Base-by-base conservation (phyloP, 1,284 basidiomycete species). In the Apiotrichum siamense region DNA sequence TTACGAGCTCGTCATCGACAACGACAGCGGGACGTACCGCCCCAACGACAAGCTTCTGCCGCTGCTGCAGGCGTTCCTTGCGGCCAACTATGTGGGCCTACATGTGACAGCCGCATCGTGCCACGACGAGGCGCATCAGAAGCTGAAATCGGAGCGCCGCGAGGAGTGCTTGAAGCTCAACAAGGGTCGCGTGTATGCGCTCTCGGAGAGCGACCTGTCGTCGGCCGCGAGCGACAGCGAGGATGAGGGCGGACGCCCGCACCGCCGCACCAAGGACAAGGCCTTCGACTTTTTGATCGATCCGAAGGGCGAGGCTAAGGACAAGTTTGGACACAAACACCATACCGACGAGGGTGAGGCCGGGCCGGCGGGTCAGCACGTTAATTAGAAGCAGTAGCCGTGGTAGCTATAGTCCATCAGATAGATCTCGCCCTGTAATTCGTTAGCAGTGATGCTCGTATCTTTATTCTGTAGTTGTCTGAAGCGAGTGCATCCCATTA, bases 1-100 rank as follows among this genome's bases (percentile, higher is more conserved):
- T 15, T 79, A 78, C 65, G 78, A 79, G 67, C 73, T 79, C 27
- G 69, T 80, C 39, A 78, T 80, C 57, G 78, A 79, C 67, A 79
- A 80, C 58, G 76, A 78, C 61, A 75, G 72, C 39, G 78, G 78
- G 7, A 80, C 78, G 7, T 80, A 79, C 62, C 72, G 77, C n/a
- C 78, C 78, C 2, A 64, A 72, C 44, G 69, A 64, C 32, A 66
- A 75, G 24, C 65, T 77, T 21, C 63, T 79, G 12, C 76, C 77
- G 7, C 50, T 69, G 1, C 61, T 79, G 24, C 62, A 71, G 37
- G 58, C 65, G 38, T 79, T 67, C 31, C 65, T 80, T 27, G 55
- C 84, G 70, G 77, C 79, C 60, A 88, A 88, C 65, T 86, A 88
- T 64, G 76, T 79, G 15, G 83, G 82, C 4, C 77, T 87, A 50